A percentile compares a stretch with the other conserved stretches of the same genome.
These are phyloP conservation scores for Dimargaris verticillata DNA, from an alignment of 192 early-diverging fungal species.

Conservation along the genomic window DNA sequence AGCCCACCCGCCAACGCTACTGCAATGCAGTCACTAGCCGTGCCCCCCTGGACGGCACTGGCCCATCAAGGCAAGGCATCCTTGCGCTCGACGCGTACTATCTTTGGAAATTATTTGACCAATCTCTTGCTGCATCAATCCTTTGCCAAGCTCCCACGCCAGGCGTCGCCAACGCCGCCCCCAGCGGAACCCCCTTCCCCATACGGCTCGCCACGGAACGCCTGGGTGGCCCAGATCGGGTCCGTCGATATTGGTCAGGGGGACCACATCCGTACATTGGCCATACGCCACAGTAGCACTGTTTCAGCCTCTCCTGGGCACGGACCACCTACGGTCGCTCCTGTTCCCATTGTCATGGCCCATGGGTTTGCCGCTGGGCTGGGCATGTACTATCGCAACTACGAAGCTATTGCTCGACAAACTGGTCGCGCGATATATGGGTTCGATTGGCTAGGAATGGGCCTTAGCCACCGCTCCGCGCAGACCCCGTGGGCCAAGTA, in stretches of 20 bases:
- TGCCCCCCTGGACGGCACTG: no score
- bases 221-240: neutral
- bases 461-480: slow-evolving; percentile 53
- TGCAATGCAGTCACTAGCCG: no score
- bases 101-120: no score
- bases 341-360: slow-evolving; percentile 16
- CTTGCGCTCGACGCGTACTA: no score
- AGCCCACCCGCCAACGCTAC: no score
- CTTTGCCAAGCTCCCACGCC: no score
- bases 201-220: neutral
- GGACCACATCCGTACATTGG: neutral
- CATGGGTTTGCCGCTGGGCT: slow-evolving; percentile 30
- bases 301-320: neutral
- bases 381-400: slow-evolving; percentile 31
- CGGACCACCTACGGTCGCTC: neutral
- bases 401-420: slow-evolving; percentile 20
- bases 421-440: slow-evolving; percentile 18
- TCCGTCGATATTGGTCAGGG: neutral
- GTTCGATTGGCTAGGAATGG: slow-evolving; percentile 93
- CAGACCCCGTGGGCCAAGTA: slow-evolving; percentile 29
- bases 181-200: no score
- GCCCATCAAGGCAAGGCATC: no score
- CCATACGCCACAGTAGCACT: neutral
- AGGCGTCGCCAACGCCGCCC: no score
- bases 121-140: no score